These are phyloP conservation scores for Suillus paluster DNA, from an alignment of 768 basidiomycete genomes.

Conservation along the genomic window DNA sequence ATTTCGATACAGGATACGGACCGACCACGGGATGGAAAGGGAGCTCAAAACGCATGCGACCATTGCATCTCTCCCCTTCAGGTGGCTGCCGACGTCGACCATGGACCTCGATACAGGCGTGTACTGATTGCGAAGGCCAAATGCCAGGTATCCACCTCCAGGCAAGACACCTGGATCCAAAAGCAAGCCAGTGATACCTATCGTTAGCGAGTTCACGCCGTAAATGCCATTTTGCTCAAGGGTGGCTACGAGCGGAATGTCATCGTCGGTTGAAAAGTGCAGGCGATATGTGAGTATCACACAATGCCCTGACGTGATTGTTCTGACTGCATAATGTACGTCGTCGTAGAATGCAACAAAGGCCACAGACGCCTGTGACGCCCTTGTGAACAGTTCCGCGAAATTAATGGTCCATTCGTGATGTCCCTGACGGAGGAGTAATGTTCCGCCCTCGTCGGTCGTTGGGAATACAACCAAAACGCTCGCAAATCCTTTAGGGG, in stretches of 20 bases:
- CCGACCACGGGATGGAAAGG: slow-evolving; percentile 9
- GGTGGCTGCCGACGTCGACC: slow-evolving; percentile 15
- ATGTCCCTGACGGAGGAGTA: slow-evolving; percentile 40
- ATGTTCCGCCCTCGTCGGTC: slow-evolving; percentile 46
- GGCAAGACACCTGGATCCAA: slow-evolving; percentile 39
- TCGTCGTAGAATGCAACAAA: slow-evolving; percentile 51
- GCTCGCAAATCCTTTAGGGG: slow-evolving; percentile 52
- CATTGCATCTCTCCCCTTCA: slow-evolving; percentile 9
- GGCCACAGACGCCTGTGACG: slow-evolving; percentile 24
- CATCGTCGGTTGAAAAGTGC: slow-evolving; percentile 35
- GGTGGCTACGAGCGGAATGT: slow-evolving; percentile 39
- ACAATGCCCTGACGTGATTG: slow-evolving; percentile 44
- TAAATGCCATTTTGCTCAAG: background rate
- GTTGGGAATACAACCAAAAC: slow-evolving; percentile 56
- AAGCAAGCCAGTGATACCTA: slow-evolving; percentile 28
- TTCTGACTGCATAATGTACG: slow-evolving; percentile 48
- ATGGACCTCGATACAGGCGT: slow-evolving; percentile 16
- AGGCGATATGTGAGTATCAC: slow-evolving; percentile 52
- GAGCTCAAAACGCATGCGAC: slow-evolving; percentile 4
- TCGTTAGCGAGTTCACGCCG: background rate
- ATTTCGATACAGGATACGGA: slow-evolving; percentile 9
- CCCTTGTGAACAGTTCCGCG: slow-evolving; percentile 20
- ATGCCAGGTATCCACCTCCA: slow-evolving; percentile 44
- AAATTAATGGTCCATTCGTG: slow-evolving; percentile 46
- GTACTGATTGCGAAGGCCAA: slow-evolving; percentile 44